Evolutionary conservation across 371 early-diverging fungal genomes (phyloP).

Genomic region (Synchytrium microbalum): DNA sequence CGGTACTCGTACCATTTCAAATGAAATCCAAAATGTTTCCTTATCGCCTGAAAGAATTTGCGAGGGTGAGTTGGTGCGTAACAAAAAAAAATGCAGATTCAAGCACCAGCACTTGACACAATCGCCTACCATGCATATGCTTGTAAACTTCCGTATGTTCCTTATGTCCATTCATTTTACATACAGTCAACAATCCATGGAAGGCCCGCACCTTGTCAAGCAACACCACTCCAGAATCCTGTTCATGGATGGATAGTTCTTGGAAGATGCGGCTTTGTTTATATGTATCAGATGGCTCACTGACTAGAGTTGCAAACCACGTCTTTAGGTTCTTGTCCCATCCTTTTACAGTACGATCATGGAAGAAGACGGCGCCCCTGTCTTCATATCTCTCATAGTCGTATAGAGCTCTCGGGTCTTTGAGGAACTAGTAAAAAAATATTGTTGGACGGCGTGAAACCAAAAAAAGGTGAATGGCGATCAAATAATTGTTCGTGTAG

Average conservation of each 20-base stretch:
- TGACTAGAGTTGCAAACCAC: conserved; percentile 6
- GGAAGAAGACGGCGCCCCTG: conserved; percentile 56
- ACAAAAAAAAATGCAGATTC: background rate
- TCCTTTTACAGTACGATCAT: conserved; percentile 40
- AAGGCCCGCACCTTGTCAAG: conserved; percentile 20
- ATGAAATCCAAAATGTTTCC: conserved; percentile 30
- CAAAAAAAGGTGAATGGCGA: background rate
- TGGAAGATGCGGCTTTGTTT: conserved; percentile 4
- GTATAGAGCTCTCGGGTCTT: conserved; percentile 51
- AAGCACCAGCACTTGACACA: background rate
- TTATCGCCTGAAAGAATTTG: conserved; percentile 21
- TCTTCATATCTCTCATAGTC: conserved; percentile 44
- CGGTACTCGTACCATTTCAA: conserved; percentile 18
- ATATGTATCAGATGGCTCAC: conserved; percentile 12
- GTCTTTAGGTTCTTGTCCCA: background rate
- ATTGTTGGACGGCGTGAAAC: background rate
- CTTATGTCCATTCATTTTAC: conserved; percentile 23
- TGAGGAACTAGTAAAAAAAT: conserved; percentile 42
- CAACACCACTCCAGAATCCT: conserved; percentile 33
- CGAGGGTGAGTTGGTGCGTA: background rate
- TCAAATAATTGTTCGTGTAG: no score
- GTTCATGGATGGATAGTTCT: conserved; percentile 20
- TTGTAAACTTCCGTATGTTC: conserved; percentile 19
- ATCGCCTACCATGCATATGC: conserved; percentile 20
- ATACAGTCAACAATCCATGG: conserved; percentile 21